A percentile compares a stretch with the other conserved stretches of the same genome.
These are phyloP conservation scores for Neurospora sp. DNA, from an alignment of 495 filamentous ascomycete species.

Conservation along the genomic window DNA sequence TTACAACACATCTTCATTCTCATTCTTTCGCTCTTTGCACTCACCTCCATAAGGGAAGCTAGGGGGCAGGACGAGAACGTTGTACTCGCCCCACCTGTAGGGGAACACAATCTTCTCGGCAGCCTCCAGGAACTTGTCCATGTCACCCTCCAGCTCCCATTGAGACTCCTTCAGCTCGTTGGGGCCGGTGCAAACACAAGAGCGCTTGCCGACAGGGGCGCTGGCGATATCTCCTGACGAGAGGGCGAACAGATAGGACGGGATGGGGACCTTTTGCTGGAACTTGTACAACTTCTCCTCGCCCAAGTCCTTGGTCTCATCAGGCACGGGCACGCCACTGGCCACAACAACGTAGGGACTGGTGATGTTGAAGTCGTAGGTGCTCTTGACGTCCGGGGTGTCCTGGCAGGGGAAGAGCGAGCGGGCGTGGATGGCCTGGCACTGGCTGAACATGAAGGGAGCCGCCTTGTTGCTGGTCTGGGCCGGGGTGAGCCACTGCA, in stretches of 20 bases:
- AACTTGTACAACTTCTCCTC: conserved; percentile 64
- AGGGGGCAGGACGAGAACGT: conserved; percentile 80
- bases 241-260: conserved; percentile 86
- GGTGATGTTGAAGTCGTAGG: conserved; percentile 76
- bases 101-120: conserved; percentile 83
- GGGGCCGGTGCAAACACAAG: conserved; percentile 73
- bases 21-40: background rate
- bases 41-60: conserved; percentile 72
- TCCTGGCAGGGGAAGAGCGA: conserved; percentile 96
- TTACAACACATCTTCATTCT: background rate
- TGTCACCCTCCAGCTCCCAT: conserved; percentile 82
- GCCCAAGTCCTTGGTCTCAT: conserved; percentile 31
- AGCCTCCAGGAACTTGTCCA: conserved; percentile 79
- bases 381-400: conserved; percentile 89
- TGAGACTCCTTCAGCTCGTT: conserved; percentile 75
- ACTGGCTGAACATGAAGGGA: conserved; percentile 97
- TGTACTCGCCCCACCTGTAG: conserved; percentile 91
- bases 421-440: conserved; percentile 88
- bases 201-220: conserved; percentile 76
- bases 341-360: conserved; percentile 83
- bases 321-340: conserved; percentile 63
- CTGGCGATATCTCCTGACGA: conserved; percentile 81
- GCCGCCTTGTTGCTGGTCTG: conserved; percentile 90
- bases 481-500: conserved; percentile 85
- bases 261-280: conserved; percentile 81